Base-by-base conservation (phyloP, 179 eudicot species). In the Silene coronaria region DNA sequence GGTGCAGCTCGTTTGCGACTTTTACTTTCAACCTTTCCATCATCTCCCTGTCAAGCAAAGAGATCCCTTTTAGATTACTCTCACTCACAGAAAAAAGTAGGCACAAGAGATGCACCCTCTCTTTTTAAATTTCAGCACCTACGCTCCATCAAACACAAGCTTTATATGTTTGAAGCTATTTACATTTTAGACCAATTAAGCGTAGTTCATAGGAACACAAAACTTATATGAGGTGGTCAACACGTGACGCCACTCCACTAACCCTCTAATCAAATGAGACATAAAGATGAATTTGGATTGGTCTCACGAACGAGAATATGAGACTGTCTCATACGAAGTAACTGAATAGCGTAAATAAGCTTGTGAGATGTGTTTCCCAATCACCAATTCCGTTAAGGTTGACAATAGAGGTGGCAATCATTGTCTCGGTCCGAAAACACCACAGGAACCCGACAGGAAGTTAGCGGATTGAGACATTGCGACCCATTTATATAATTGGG, bases 1-100 rank as follows among this genome's bases (percentile, higher is more conserved):
- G 97, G 89, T 80, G 97, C 96, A 67, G 87, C 91, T 81, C 97
- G 88, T 85, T 93, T 95, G 59, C 86, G 87, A 69, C 96, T 88
- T 84, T 84, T 91, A 61, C 80, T 85, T 79, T 53, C 86, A 34
- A 87, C 75, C 26, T 74, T 80, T 70, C 79, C 89, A 58, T 83
- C 85, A 19, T 90, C 91, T 60, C 75, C 99, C 94, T 90, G 55
- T 6, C 22, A 73, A 38, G 24, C 72, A 66, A 71, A 85, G 42
- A 21, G 11, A 17, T 30, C 72, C 34, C 61, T 28, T 34, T 19
- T 30, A 46, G 68, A 19, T 59, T 62, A 42, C 13, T 64, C 51
- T 59, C 58, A 3, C 34, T 64, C 32, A n/a, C 32, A 30, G 42
- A 71, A 30, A 34, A 71, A 46, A 12, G 42, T 9, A 24, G 61